Evolutionary conservation across 768 basidiomycete species (phyloP).

Genomic region (Pisolithus orientalis): DNA sequence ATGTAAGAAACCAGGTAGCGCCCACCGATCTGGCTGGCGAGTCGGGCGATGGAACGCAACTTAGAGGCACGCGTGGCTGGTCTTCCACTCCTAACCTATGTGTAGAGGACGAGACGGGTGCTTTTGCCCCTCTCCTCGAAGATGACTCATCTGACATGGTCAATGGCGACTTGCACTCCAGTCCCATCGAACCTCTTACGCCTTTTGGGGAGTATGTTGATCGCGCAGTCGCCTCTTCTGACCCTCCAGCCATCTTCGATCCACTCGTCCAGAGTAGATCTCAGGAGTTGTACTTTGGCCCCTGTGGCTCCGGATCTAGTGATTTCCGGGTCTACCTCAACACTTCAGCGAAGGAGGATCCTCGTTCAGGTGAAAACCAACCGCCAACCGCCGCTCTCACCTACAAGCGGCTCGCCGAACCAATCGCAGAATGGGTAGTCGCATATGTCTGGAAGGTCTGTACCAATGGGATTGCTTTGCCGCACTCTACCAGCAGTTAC

Average conservation of each 20-base stretch:
- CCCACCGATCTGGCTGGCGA: slow-evolving; percentile 19
- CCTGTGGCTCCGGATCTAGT: slow-evolving; percentile 21
- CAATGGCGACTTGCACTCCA: slow-evolving; percentile 51
- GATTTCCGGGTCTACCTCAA: slow-evolving; percentile 11
- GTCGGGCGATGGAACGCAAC: background rate
- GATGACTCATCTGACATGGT: slow-evolving; percentile 54
- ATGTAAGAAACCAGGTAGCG: slow-evolving; percentile 23
- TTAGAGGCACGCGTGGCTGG: slow-evolving; percentile 10
- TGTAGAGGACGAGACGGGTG: slow-evolving; percentile 23
- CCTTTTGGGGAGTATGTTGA: slow-evolving; percentile 76
- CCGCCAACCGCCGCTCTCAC: slow-evolving; percentile 35
- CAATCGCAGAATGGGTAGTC: slow-evolving; percentile 74
- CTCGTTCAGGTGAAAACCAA: slow-evolving; percentile 38
- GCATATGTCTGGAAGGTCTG: slow-evolving; percentile 80
- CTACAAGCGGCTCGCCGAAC: slow-evolving; percentile 72
- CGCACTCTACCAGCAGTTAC: slow-evolving; percentile 44
- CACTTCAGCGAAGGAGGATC: slow-evolving; percentile 12
- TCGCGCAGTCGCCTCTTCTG: slow-evolving; percentile 51
- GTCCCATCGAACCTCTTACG: slow-evolving; percentile 68
- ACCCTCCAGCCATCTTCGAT: slow-evolving; percentile 21
- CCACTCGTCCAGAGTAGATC: slow-evolving; percentile 12
- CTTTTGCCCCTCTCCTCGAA: slow-evolving; percentile 60
- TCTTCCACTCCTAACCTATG: slow-evolving; percentile 13
- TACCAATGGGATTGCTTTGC: slow-evolving; percentile 61
- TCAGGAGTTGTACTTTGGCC: slow-evolving; percentile 13